Conservation (phyloP, 345 rosid species). For the Hibiscus tridactylites region DNA sequence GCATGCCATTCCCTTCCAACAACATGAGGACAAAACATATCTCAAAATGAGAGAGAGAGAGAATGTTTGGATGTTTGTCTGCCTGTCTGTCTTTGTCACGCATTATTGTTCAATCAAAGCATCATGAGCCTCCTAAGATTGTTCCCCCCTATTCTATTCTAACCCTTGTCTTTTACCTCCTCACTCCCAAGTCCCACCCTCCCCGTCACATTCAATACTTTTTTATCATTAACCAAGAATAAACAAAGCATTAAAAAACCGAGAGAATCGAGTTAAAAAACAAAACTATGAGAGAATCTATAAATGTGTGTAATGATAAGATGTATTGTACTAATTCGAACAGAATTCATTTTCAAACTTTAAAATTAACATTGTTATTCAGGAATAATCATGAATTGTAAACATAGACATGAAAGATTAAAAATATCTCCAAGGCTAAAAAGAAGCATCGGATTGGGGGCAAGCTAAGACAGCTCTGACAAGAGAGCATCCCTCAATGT, state of each 20-base stretch:
- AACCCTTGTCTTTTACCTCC: conserved; percentile 28
- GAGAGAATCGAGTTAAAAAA: no score
- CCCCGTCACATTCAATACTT: no score
- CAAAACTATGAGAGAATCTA: no score
- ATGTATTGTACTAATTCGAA: no score
- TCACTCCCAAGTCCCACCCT: not conserved
- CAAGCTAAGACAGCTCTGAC: conserved; percentile 2
- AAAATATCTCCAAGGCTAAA: conserved; percentile 28
- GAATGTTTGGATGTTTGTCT: conserved; percentile 14
- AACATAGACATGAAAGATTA: no score
- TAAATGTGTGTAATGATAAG: no score
- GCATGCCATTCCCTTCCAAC: conserved; percentile 74
- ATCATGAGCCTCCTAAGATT: conserved; percentile 28
- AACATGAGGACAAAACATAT: conserved; percentile 39
- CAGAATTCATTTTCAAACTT: no score
- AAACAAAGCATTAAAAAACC: no score
- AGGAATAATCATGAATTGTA: no score
- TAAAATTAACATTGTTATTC: no score
- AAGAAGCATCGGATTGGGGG: conserved; percentile 9
- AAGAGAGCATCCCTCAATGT: conserved; percentile 17
- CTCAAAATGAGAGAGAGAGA: conserved; percentile 18
- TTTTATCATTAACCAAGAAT: no score
- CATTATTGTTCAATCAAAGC: conserved; percentile 39
- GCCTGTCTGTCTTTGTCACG: conserved; percentile 39
- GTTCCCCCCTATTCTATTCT: conserved; percentile 26